Base-by-base conservation (phyloP, 2,329 filamentous ascomycete species). In the Rutstroemia sp. region DNA sequence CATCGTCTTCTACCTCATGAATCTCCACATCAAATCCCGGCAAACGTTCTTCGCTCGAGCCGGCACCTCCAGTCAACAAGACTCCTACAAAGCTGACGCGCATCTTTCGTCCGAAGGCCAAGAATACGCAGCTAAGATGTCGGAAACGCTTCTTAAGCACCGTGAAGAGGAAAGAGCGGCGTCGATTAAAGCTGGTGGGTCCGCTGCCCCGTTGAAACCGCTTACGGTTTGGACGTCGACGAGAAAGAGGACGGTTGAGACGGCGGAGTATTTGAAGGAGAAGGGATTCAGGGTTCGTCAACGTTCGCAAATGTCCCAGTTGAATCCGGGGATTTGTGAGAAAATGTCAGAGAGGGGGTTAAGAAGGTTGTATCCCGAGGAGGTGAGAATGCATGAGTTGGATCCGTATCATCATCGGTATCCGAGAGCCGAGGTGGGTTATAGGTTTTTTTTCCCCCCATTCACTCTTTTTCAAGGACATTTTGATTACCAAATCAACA, bases 341-440 rank as follows among this genome's bases (percentile, higher is more conserved):
- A 94, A 90, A 72, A 86, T 97, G 76, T 88, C 90, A 6, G 92
- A 96, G 71, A 78, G 79, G 14, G 84, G 83, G 51, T 95, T 99
- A 63, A 84, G 89, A 54, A 76, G 83, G 65, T 78, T 92, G 56
- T 96, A 92, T 68, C 90, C 92, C 0, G 89, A 96, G 3, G 94
- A 99, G 71, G 88, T 96, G 6, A 80, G 85, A 62, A 96, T 96
- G 74, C 94, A 99, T 71, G 89, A 96, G 63, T 77, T 88, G 51
- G 94, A 99, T 71, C 94, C 94, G 1, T 99, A 99, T 67, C 94
- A 99, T 68, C 94, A 99, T 71, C 83, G 94, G 41, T 99, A 96
- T 69, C 94, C 94, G 7, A 82, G 94, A 60, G 92, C 92, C 59
- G 94, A 99, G 78, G 91, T 91, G 76, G 68, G 74, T 58, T 41